Evolutionary conservation across 2,329 filamentous ascomycete genomes (phyloP), one percentile per base, ranked within the genome.

Genomic region (Lojkania enalia): DNA sequence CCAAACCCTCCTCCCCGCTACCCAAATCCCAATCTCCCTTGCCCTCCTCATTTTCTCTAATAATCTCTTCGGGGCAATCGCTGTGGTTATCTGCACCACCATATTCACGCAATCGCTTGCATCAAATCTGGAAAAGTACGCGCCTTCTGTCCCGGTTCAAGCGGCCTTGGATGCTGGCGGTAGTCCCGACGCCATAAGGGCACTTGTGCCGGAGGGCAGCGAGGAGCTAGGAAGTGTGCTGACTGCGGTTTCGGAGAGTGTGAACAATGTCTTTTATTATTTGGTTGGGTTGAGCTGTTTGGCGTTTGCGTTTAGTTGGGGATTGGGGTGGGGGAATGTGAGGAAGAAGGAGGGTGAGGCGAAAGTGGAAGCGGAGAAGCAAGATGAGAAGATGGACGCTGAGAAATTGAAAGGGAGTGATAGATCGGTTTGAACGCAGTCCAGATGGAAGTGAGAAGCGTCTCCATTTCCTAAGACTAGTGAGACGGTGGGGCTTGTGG

Each of bases 261-360:
- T 64, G 18, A 49, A 53, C 2, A 57, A 58, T 25, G 47, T 65
- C 0, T 67, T 64, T 39, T 61, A 55, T 29, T 39, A 66, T 37
- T 29, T 62, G 6, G 44, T 47, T 1, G 54, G 48, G 0, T 35
- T 63, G 9, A 44, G 51, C 13, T 37, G 44, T 2, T 12, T 55
- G 30, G 36, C 46, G 6, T 46, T 57, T 3, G 12, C 52, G 3
- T 33, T 44, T 11, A 51, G 58, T 16, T 49, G 50, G 18, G 57
- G 57, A 1, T 59, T 60, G 54, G 61, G 57, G 1, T 61, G 57
- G 60, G 49, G 48, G 1, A 61, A 64, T 45, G 50, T 64, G 7
- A 46, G 57, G 31, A 53, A 51, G 41, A 46, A 55, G 42, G 42
- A 35, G 82, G 84, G 83, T 3, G 20, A 33, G 1, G 21, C 20